Conservation (phyloP, 495 filamentous ascomycete species). For the Aspergillus campestris region DNA sequence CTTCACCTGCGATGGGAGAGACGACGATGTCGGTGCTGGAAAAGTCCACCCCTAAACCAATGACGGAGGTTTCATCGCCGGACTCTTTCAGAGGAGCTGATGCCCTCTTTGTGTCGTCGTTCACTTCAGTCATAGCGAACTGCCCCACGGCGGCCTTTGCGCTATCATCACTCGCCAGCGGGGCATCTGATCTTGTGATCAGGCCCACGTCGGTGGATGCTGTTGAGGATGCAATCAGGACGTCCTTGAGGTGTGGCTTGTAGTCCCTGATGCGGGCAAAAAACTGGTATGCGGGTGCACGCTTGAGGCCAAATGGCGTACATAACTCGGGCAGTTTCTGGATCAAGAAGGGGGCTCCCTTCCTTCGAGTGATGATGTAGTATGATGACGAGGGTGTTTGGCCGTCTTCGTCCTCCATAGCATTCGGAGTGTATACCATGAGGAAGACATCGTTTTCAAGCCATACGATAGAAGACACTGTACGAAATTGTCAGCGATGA, state of each 20-base stretch:
- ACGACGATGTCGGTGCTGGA: constrained; percentile 70
- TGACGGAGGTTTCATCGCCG: constrained; percentile 63
- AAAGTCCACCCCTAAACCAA: constrained; percentile 76
- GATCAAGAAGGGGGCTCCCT: constrained; percentile 49
- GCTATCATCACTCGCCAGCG: constrained; percentile 52
- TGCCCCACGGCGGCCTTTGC: constrained; percentile 51
- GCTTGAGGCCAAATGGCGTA: constrained; percentile 57
- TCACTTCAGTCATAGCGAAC: constrained; percentile 65
- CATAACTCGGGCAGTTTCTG: constrained; percentile 66
- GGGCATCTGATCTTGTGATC: constrained; percentile 59
- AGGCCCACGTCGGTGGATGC: constrained; percentile 68
- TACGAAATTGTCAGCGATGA: constrained; percentile 6
- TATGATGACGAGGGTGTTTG: constrained; percentile 52
- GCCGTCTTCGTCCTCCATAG: constrained; percentile 44
- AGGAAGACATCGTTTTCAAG: constrained; percentile 83
- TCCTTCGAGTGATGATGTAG: constrained; percentile 64
- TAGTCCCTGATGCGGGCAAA: constrained; percentile 67
- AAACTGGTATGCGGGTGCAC: constrained; percentile 64
- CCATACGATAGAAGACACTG: constrained; percentile 84
- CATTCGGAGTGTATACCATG: constrained; percentile 59
- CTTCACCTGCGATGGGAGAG: constrained; percentile 68
- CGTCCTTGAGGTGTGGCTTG: constrained; percentile 66
- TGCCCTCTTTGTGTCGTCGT: constrained; percentile 71
- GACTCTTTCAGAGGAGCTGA: constrained; percentile 66
- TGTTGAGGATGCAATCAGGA: constrained; percentile 76